Evolutionary conservation across 768 basidiomycete genomes (phyloP).

Genomic region (Clitopilus hobsonii): DNA sequence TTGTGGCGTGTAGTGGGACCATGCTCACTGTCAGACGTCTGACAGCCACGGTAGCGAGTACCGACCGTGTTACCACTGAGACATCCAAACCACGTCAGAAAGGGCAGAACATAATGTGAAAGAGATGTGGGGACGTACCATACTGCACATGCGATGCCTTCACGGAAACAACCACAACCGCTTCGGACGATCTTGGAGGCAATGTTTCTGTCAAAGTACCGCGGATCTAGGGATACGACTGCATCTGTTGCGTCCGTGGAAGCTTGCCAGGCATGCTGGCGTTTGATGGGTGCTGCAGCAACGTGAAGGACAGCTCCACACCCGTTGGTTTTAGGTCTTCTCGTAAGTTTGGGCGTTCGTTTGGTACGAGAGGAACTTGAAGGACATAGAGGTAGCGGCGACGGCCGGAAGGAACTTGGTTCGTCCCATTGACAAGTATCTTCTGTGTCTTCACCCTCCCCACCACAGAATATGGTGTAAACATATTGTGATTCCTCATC

Average conservation of each 20-base stretch:
- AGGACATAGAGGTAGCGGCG: constrained; percentile 10
- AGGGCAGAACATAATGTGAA: background rate
- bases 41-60: constrained; percentile 56
- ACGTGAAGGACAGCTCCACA: constrained; percentile 62
- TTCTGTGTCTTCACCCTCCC: constrained; percentile 16
- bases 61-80: constrained; percentile 61
- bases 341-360: constrained; percentile 4
- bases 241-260: constrained; percentile 45
- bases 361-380: background rate
- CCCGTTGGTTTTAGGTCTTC: constrained; percentile 33
- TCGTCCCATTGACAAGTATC: constrained; percentile 5
- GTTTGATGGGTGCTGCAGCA: constrained; percentile 46
- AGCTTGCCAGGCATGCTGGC: constrained; percentile 55
- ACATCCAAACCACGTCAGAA: background rate
- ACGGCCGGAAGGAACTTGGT: constrained; percentile 11
- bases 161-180: constrained; percentile 61
- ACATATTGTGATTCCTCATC: constrained; percentile 19
- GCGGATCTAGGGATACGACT: constrained; percentile 51
- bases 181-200: constrained; percentile 47
- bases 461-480: constrained; percentile 40
- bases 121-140: constrained; percentile 34
- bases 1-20: constrained; percentile 18
- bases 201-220: constrained; percentile 50
- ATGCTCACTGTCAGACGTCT: constrained; percentile 46
- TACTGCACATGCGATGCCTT: constrained; percentile 62